Evolutionary conservation across 2,329 filamentous ascomycete species (phyloP), one percentile per base, ranked within the genome.

Genomic region (Alternaria angustiovoidea): DNA sequence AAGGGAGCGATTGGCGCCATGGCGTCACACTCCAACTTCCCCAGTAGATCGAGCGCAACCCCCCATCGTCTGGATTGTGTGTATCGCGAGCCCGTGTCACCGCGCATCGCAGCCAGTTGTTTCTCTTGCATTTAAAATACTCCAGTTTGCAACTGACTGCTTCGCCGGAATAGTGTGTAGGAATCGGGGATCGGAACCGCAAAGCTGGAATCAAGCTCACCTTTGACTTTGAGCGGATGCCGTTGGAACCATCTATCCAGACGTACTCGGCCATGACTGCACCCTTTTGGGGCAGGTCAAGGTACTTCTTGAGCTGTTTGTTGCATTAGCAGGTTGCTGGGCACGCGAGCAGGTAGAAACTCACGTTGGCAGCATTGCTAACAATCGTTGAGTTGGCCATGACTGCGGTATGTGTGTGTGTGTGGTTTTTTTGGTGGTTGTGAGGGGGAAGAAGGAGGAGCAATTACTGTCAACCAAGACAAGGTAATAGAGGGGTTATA

Each of bases 211-310:
- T 16, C 6, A 67, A 59, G 67, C 92, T 86, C 86, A 97, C 94
- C 87, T 93, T 96, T 78, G 91, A 94, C 86, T 98, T 99, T 80
- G 93, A 97, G 76, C 95, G 93, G 73, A 92, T 87, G 76, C 91
- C 90, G 79, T 94, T 93, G 68, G 84, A 82, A 68, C 91, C 86
- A 78, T 97, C 94, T 79, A 97, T 91, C 94, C 94, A 97, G 86
- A 97, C 89, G 84, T 97, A 97, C 85, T 97, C 94, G 78, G 93
- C 94, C 82, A 97, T 95, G 78, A 96, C 86, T 73, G 84, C 85
- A 80, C 93, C 94, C 81, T 91, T 92, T 85, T 98, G 94, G 80
- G 93, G 90, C 75, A 98, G 91, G 77, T 86, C 85, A 83, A 95
- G 88, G 87, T 94, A 98, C 83, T 97, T 97, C 81, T 90, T 84